Evolutionary conservation across 441 rosid genomes (phyloP), one percentile per base, ranked within the genome.

Genomic region (Oxalis stricta): DNA sequence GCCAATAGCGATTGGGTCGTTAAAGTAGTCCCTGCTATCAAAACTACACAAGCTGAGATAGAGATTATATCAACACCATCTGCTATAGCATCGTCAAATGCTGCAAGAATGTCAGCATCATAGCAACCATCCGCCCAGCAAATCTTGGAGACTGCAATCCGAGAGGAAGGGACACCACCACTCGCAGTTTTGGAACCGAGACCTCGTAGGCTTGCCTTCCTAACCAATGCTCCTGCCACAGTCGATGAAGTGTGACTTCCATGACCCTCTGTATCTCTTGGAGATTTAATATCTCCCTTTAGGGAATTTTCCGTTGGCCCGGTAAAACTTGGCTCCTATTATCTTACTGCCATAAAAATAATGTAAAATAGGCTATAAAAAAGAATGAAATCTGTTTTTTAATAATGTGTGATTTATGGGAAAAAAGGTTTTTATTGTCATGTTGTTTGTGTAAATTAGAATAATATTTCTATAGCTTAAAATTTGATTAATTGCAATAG

Each of bases 1-100:
- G 18, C 73, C 69, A 26, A 61, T 64, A 1, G 74, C 66, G 3
- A 61, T 61, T 0, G 60, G 0, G 14, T 68, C 74, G 0, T 23
- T 16, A 10, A 72, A 72, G 41, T 72, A 68, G 7, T 53, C 43
- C 0, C 0, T 6, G 0, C 69, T 49, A 32, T n/a, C n/a, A 0
- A 3, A 17, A 2, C 7, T 1, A 63, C 56, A 11, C 71, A 73
- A 9, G 53, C 43, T 0, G 74, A 68, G 8, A 58, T 16, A 5
- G 74, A 68, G 35, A 72, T 68, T 9, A 72, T 50, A 42, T 68
- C 72, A 22, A 69, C 79, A 13, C 75, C 79, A 58, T 66, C 73
- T 2, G 66, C 68, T 24, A 69, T 69, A 6, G 75, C 75, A 44
- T 72, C 75, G 18, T 74, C 74, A 23, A 72, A 72, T 22, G 60